Base-by-base conservation (phyloP, 805 yeast genomes). In the Starmerella stellata region DNA sequence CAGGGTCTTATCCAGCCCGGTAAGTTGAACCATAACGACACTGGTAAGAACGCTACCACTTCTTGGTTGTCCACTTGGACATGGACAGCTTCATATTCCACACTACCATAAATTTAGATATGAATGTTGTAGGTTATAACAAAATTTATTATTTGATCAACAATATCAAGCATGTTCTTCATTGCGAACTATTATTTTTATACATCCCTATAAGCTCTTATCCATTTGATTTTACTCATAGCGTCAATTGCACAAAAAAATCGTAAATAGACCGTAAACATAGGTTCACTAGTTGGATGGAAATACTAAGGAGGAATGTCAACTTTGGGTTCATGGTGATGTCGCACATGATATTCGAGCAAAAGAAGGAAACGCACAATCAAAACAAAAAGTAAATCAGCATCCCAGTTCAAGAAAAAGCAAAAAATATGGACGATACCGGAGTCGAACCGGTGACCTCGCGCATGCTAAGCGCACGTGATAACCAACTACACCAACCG, bases 1-100 rank as follows among this genome's bases (percentile, higher is more conserved):
- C 59, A 64, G 27, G 94, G 94, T 57, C 60, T 87, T 46, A 70
- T 87, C 68, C 98, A 87, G 65, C 95, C 95, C 61, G 78, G 82
- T 65, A 72, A 74, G 48, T 71, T 69, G 53, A 60, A 65, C 52
- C 75, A 81, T 63, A 80, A 85, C 56, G 96, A 85, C 59, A 87
- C 96, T 29, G 59, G 59, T 30, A 40, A 41, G n/a, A 40, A 40
- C 18, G 57, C 49, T 25, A 56, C 52, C 23, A 44, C 44, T 13
- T 59, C 64, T 50, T 66, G 63, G 59, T 66, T 70, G 36, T 53
- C 57, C 4, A 70, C 80, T 29, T 71, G 74, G 49, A 59, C 66
- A 8, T 3, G 16, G 19, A 42, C 40, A 18, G 27, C 32, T n/a
- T 21, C 19, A 21, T 46, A 37, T 33, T 30, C 44, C 17, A 41